Conservation (phyloP, 495 filamentous ascomycete genomes). For the Annulohypoxylon maeteangense region DNA sequence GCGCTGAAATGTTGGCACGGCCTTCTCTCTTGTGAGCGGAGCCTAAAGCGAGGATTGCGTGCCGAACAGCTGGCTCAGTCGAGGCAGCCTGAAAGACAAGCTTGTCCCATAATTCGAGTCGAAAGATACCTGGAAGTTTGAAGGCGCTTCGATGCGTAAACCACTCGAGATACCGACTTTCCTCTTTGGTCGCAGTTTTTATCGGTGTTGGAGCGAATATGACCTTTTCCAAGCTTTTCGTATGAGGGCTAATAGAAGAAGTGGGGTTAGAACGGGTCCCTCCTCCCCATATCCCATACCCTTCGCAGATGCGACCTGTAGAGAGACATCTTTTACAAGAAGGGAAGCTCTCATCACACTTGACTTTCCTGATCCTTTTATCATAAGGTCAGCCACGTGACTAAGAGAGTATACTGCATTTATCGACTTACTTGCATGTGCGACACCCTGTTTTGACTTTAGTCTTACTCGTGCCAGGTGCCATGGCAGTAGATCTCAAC, state of each 20-base stretch:
- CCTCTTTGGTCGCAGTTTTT: conserved; percentile 33
- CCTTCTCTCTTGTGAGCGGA: conserved; percentile 53
- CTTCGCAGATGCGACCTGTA: conserved; percentile 67
- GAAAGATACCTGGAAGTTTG: conserved; percentile 59
- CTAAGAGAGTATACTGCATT: not conserved
- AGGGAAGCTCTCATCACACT: conserved; percentile 68
- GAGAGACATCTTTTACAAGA: conserved; percentile 64
- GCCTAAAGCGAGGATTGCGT: conserved; percentile 62
- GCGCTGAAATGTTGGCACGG: not conserved
- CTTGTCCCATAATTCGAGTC: conserved; percentile 58
- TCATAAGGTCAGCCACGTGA: conserved; percentile 7
- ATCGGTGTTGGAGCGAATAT: conserved; percentile 25
- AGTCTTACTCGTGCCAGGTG: conserved; percentile 4
- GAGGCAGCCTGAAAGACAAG: conserved; percentile 58
- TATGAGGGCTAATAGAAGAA: conserved; percentile 1
- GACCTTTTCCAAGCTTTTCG: conserved; percentile 2
- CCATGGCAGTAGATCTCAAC: not conserved
- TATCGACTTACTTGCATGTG: conserved; percentile 62
- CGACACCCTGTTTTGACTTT: conserved; percentile 63
- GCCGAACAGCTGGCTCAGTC: conserved; percentile 61
- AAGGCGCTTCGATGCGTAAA: conserved; percentile 54
- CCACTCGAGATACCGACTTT: conserved; percentile 52
- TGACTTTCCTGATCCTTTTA: conserved; percentile 59
- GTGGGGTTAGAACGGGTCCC: conserved; percentile 47
- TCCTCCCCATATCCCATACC: conserved; percentile 65